Percentiles rank a stretch among this genome's conserved stretches.
These are phyloP conservation scores for Herpetomonas tarakana DNA, from an alignment of 208 protist genomes.

Conservation along the genomic window DNA sequence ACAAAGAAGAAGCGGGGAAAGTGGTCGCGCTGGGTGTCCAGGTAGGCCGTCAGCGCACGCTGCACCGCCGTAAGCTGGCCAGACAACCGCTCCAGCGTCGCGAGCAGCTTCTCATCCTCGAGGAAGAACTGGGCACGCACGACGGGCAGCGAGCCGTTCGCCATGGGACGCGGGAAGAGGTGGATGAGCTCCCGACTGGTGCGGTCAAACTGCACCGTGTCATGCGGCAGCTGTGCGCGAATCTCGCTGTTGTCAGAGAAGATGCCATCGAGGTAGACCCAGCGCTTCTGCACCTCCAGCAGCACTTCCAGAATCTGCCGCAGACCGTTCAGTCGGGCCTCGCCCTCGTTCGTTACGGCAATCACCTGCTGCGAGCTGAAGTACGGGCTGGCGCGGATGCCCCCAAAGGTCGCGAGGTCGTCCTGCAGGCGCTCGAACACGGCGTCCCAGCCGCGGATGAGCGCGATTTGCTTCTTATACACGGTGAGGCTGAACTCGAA, in stretches of 20 bases:
- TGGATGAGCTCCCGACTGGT: slow-evolving; percentile 94
- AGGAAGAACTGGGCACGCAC: slow-evolving; percentile 87
- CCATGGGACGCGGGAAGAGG: slow-evolving; percentile 88
- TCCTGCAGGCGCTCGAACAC: slow-evolving; percentile 94
- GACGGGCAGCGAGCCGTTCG: slow-evolving; percentile 35
- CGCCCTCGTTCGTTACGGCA: slow-evolving; percentile 78
- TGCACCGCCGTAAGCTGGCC: slow-evolving; percentile 94
- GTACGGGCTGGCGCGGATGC: slow-evolving; percentile 97
- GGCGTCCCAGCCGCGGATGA: slow-evolving; percentile 98
- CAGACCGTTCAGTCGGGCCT: slow-evolving; percentile 92
- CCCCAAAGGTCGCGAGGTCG: slow-evolving; percentile 91
- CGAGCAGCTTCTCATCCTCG: slow-evolving; percentile 88
- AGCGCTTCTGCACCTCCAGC: slow-evolving; percentile 96
- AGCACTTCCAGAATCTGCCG: slow-evolving; percentile 91
- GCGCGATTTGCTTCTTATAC: slow-evolving; percentile 94
- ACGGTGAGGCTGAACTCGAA: slow-evolving; percentile 93
- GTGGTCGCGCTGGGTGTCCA: slow-evolving; percentile 95
- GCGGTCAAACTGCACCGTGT: slow-evolving; percentile 92
- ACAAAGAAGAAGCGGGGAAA: slow-evolving; percentile 99
- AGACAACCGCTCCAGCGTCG: slow-evolving; percentile 90
- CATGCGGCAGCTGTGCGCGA: slow-evolving; percentile 92
- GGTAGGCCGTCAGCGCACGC: slow-evolving; percentile 96
- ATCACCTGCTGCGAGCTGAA: slow-evolving; percentile 79
- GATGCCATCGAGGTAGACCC: slow-evolving; percentile 98
- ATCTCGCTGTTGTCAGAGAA: slow-evolving; percentile 96